Evolutionary conservation across 1,139 yeast species (phyloP).

Genomic region (Magnusiomyces suaveolens): DNA sequence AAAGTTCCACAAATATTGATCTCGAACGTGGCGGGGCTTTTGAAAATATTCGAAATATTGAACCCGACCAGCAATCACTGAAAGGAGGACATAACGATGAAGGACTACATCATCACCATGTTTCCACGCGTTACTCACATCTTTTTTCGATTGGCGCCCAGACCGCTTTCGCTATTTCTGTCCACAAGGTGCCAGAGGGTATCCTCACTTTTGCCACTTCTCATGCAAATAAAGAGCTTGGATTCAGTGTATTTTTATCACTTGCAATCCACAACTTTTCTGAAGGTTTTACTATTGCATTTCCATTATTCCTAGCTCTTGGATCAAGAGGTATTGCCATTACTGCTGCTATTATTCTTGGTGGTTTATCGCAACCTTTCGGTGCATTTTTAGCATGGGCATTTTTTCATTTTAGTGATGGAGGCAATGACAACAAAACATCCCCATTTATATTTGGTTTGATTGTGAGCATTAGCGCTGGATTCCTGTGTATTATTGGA

Average conservation of each 20-base stretch:
- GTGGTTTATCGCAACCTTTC: conserved; percentile 78
- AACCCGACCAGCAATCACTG: background rate
- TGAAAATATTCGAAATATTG: no score
- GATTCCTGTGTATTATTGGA: conserved; percentile 72
- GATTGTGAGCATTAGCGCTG: conserved; percentile 66
- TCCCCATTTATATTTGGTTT: conserved; percentile 43
- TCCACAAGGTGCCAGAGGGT: conserved; percentile 94
- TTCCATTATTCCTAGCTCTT: conserved; percentile 73
- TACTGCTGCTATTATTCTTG: conserved; percentile 54
- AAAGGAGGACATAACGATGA: background rate
- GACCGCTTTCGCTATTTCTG: conserved; percentile 75
- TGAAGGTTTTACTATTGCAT: conserved; percentile 93
- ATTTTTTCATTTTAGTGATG: conserved; percentile 39
- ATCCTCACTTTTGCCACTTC: conserved; percentile 76
- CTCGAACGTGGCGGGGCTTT: no score
- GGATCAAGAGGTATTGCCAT: conserved; percentile 57
- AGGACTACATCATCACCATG: conserved; percentile 64
- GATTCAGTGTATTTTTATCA: conserved; percentile 72
- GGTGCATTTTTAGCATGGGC: conserved; percentile 73
- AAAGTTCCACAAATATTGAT: background rate
- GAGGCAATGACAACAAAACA: conserved; percentile 22
- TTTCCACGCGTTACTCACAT: conserved; percentile 66
- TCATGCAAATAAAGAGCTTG: conserved; percentile 61
- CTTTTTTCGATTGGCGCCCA: conserved; percentile 79
- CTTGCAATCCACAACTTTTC: conserved; percentile 81